Conservation (phyloP, 441 rosid genomes). For the Pelargonium exstipulatum region DNA sequence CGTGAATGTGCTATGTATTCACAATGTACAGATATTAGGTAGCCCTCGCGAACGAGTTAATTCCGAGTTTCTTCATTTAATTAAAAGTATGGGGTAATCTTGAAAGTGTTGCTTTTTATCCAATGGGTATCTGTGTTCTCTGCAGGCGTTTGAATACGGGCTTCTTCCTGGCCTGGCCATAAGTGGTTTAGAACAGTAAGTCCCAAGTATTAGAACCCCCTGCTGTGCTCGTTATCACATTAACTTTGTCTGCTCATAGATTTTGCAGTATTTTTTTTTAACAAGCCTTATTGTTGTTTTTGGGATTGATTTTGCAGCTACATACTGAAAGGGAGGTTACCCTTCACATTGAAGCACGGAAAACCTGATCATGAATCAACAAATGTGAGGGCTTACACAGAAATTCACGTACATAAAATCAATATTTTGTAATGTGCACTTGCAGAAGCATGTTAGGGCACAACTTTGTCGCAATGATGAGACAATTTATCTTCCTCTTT, state of each 20-base stretch:
- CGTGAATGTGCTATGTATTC: background rate
- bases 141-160: slow-evolving; percentile 84
- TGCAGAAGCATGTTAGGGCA: too few species aligned
- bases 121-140: slow-evolving; percentile 2
- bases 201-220: background rate
- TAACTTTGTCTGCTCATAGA: slow-evolving; percentile 12
- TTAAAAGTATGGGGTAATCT: background rate
- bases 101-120: background rate
- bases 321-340: slow-evolving; percentile 63
- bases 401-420: background rate
- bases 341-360: slow-evolving; percentile 80
- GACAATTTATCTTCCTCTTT: too few species aligned
- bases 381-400: slow-evolving; percentile 38
- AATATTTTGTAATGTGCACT: background rate
- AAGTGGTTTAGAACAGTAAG: slow-evolving; percentile 84
- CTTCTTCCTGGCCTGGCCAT: slow-evolving; percentile 82
- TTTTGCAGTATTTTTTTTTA: slow-evolving; percentile 8
- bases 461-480: too few species aligned
- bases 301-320: slow-evolving; percentile 46
- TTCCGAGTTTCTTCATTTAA: background rate
- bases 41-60: background rate
- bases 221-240: slow-evolving; percentile 2
- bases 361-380: slow-evolving; percentile 91
- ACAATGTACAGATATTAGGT: background rate
- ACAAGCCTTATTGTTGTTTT: background rate